Evolutionary conservation across 306 rosid species (phyloP).

Genomic region (Carpinus fangiana): DNA sequence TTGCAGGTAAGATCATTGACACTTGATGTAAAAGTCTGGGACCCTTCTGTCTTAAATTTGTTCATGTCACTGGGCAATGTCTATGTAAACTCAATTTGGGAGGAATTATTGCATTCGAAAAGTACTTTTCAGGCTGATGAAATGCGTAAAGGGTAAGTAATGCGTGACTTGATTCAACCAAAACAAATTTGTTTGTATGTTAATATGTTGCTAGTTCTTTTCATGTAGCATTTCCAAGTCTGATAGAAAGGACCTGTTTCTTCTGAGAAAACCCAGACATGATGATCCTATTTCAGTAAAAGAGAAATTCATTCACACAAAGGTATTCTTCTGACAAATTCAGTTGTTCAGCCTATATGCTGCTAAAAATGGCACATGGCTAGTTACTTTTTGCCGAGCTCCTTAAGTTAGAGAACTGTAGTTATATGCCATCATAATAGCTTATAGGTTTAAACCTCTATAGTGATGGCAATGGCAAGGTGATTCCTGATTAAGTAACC

Average conservation of each 20-base stretch:
- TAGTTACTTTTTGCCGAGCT: neutral
- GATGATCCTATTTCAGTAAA: conserved; percentile 62
- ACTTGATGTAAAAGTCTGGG: conserved; percentile 91
- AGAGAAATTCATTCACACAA: conserved; percentile 73
- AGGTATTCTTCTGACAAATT: conserved; percentile 42
- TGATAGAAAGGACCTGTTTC: conserved; percentile 32
- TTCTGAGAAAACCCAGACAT: conserved; percentile 54
- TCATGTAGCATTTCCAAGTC: conserved; percentile 49
- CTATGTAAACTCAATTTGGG: conserved; percentile 76
- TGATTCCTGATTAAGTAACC: neutral
- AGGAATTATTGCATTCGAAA: conserved; percentile 55
- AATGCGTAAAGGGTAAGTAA: conserved; percentile 44
- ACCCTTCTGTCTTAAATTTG: conserved; percentile 56
- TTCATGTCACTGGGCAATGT: conserved; percentile 67
- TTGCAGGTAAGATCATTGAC: conserved; percentile 78
- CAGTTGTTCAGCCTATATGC: conserved; percentile 20
- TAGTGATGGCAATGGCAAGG: neutral
- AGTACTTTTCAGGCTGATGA: conserved; percentile 41
- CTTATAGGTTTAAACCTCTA: neutral
- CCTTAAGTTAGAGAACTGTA: neutral
- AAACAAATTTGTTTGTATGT: conserved; percentile 18
- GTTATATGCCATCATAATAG: neutral
- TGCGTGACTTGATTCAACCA: conserved; percentile 18
- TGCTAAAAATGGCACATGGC: neutral
- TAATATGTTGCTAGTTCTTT: conserved; percentile 27